Percentiles rank a stretch among this genome's conserved stretches.
Conservation (phyloP, 371 early-diverging fungal species). For the Mortierella sp. region DNA sequence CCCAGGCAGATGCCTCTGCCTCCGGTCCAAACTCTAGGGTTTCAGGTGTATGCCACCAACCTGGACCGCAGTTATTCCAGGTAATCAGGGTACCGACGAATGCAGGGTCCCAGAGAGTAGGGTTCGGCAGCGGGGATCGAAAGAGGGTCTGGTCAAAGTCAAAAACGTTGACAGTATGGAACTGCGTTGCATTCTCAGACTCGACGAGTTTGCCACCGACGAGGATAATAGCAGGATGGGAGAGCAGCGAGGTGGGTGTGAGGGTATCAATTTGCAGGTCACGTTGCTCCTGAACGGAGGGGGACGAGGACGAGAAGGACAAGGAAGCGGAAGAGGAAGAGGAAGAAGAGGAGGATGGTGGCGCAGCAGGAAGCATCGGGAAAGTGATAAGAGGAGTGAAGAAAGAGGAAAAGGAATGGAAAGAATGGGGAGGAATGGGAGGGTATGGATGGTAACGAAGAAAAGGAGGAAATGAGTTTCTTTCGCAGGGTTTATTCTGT, state of each 20-base stretch:
- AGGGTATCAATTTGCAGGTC: too few relatives aligned
- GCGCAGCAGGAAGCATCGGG: conserved; percentile 1
- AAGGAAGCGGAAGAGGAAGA: too few relatives aligned
- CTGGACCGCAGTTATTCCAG: conserved; percentile 59
- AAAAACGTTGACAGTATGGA: conserved; percentile 61
- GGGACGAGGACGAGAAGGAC: too few relatives aligned
- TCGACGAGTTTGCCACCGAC: conserved; percentile 5
- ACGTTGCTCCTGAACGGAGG: too few relatives aligned
- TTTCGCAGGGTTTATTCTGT: too few relatives aligned
- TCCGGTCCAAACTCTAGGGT: conserved; percentile 58
- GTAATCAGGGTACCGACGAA: conserved; percentile 62
- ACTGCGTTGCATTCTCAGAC: background rate
- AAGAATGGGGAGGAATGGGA: background rate
- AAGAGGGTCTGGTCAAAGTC: conserved; percentile 94
- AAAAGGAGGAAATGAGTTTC: too few relatives aligned
- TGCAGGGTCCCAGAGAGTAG: conserved; percentile 74
- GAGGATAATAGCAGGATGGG: conserved; percentile 24
- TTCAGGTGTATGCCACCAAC: conserved; percentile 74
- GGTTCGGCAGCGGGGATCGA: conserved; percentile 84
- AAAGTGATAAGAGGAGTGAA: too few relatives aligned
- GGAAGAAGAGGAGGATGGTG: background rate
- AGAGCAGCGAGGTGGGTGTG: conserved; percentile 3
- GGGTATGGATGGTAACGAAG: background rate
- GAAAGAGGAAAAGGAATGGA: background rate
- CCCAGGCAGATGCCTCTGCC: conserved; percentile 21